phyloP scores from a whole-genome alignment of 495 filamentous ascomycete species.

The Trichodelitschia bisporula region DNA sequence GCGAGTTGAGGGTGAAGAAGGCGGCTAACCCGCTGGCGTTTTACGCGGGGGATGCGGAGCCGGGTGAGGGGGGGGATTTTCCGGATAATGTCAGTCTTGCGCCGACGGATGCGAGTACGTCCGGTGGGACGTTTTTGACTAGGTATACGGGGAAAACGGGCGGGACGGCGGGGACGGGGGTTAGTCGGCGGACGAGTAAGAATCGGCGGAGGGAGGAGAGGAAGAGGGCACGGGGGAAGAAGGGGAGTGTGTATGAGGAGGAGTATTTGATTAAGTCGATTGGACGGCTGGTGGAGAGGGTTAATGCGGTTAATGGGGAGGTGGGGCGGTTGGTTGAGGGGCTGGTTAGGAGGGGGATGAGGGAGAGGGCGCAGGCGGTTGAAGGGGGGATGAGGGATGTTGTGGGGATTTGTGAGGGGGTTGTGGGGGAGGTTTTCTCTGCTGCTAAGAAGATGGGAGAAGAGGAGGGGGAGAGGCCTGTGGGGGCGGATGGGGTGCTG shows the following conservation, averaged over 20 bases:
- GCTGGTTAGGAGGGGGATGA: constrained; percentile 56
- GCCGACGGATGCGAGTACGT: constrained; percentile 55
- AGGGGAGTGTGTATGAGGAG: constrained; percentile 92
- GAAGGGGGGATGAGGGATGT: constrained; percentile 50
- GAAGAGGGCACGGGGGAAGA: constrained; percentile 80
- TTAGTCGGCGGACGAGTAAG: constrained; percentile 53
- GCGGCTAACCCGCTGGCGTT: constrained; percentile 43
- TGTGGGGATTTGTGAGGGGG: constrained; percentile 34
- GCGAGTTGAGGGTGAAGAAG: constrained; percentile 58
- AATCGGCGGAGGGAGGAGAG: constrained; percentile 74
- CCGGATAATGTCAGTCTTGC: constrained; percentile 85
- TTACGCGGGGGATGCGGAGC: constrained; percentile 26
- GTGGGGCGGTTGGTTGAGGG: constrained; percentile 46
- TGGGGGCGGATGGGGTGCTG: constrained; percentile 15
- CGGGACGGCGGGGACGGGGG: constrained; percentile 32
- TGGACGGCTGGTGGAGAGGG: constrained; percentile 56
- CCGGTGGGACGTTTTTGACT: constrained; percentile 62
- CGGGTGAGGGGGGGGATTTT: constrained; percentile 27
- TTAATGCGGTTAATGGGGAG: constrained; percentile 46
- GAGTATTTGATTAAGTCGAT: constrained; percentile 84
- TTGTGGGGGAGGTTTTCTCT: constrained; percentile 42
- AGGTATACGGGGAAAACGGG: constrained; percentile 67
- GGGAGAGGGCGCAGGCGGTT: constrained; percentile 53
- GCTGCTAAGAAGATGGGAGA: constrained; percentile 7
- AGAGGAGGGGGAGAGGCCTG: constrained; percentile 11